Base-by-base conservation (phyloP, 1,284 basidiomycete species). In the Chalciporus sp. region DNA sequence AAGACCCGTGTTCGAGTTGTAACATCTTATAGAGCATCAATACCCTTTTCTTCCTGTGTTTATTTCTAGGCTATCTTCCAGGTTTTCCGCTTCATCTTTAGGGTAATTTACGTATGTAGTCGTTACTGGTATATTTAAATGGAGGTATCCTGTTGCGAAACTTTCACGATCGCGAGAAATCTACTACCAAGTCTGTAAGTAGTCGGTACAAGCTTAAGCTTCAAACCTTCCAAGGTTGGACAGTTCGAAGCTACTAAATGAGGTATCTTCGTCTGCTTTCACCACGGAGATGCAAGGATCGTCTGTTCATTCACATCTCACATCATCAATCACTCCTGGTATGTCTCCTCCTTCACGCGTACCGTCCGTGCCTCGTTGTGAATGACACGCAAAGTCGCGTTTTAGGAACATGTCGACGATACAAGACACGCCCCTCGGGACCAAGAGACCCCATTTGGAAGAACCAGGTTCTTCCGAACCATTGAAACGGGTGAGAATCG, bases 401-500 rank as follows among this genome's bases (percentile, higher is more conserved):
- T 26, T 45, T 23, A 46, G 53, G 31, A 44, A 40, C 51, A 62
- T 57, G 48, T 11, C 47, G 29, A 50, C 19, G 42, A 46, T 39
- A 17, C 28, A 20, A 44, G 41, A 51, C 20, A 43, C 49, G 9
- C 19, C 42, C 26, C 54, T 27, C 29, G 27, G 11, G 2, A 16
- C 42, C 44, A 67, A 59, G 46, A 57, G 55, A 47, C 31, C 9
- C 4, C 35, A 39, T 41, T 16, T 12, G 26, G 57, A 63, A 7
- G 33, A 44, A 28, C 46, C 56, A 8, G 16, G 49, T 23, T n/a
- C 42, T 7, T 40, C 52, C 2, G 47, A 48, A 12, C 35, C 28
- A 1, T 28, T 19, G 42, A 64, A 64, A 46, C 63, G 58, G 16
- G 17, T 17, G 4, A 63, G 33, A 49, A 28, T 54, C 41, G 58